phyloP scores from a whole-genome alignment of 2,329 filamentous ascomycete species.

The Westerdykella sp. region DNA sequence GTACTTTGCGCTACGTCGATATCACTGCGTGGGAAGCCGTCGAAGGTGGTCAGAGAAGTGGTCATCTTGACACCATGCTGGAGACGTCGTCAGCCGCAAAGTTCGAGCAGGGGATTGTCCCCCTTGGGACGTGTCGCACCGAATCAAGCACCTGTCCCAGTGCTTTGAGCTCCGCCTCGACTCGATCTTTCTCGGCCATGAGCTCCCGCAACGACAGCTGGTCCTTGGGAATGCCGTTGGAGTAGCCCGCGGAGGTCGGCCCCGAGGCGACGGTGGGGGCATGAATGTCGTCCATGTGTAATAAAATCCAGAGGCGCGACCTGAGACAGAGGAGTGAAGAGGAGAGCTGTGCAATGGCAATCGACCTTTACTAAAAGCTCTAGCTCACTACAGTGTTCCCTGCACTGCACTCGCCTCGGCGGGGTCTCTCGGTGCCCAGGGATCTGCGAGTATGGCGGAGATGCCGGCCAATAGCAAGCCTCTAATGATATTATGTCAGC shows the following conservation, averaged over 20 bases:
- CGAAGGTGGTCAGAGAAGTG: conserved; percentile 75
- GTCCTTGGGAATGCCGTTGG: conserved; percentile 55
- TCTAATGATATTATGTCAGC: too few species aligned
- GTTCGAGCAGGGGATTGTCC: conserved; percentile 1
- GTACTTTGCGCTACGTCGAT: conserved; percentile 91
- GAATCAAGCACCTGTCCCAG: conserved; percentile 83
- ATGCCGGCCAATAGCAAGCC: too few species aligned
- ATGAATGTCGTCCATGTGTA: conserved; percentile 61
- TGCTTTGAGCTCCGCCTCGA: conserved; percentile 82
- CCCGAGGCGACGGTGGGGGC: conserved; percentile 71
- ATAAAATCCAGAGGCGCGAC: conserved; percentile 6
- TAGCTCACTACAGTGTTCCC: too few species aligned
- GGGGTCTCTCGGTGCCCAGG: too few species aligned
- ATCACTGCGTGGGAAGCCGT: conserved; percentile 88
- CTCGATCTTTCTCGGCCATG: conserved; percentile 72
- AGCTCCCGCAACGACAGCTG: conserved; percentile 71
- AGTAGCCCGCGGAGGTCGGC: conserved; percentile 55
- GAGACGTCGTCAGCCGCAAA: conserved; percentile 11
- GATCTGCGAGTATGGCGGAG: too few species aligned
- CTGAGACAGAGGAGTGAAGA: conserved; percentile 1
- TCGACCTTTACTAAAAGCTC: too few species aligned
- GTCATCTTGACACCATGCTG: conserved; percentile 93
- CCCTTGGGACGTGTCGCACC: conserved; percentile 47
- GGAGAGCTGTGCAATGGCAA: background rate
- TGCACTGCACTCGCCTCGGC: background rate